These are phyloP conservation scores for Mrakia frigida DNA, from an alignment of 768 basidiomycete species.

Conservation along the genomic window DNA sequence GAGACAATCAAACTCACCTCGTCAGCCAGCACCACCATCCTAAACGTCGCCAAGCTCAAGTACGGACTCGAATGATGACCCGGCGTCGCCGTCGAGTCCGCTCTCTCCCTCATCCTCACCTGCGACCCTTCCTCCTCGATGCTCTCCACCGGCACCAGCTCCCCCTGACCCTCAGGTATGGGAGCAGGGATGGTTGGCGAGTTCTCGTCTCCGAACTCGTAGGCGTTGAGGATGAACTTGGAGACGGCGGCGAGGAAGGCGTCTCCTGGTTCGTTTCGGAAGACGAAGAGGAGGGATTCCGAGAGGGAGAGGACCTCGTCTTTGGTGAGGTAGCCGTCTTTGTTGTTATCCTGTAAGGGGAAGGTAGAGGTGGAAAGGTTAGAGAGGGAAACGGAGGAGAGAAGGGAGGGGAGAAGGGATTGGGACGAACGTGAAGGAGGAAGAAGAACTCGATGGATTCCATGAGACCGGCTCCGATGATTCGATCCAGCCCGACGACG, in stretches of 20 bases:
- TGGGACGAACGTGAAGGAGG: conserved; percentile 40
- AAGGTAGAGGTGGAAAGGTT: neutral
- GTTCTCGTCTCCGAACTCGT: conserved; percentile 88
- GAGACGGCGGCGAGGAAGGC: conserved; percentile 94
- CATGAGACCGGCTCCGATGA: conserved; percentile 81
- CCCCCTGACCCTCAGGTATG: neutral
- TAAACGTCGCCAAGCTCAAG: conserved; percentile 61
- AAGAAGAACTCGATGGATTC: conserved; percentile 99
- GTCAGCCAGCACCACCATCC: conserved; percentile 97
- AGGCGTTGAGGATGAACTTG: conserved; percentile 95
- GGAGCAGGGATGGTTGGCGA: conserved; percentile 32
- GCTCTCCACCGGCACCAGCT: conserved; percentile 14
- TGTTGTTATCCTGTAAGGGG: conserved; percentile 59
- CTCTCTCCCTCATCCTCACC: conserved; percentile 12
- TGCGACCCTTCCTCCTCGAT: neutral
- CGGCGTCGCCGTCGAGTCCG: conserved; percentile 26
- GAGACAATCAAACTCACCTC: conserved; percentile 47
- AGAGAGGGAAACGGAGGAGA: neutral
- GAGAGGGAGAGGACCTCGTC: conserved; percentile 94
- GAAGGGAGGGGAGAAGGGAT: neutral
- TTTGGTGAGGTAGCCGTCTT: conserved; percentile 89
- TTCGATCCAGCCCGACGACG: conserved; percentile 77
- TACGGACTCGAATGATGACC: conserved; percentile 31
- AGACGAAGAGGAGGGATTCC: conserved; percentile 87
- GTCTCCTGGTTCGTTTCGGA: conserved; percentile 93